These are phyloP conservation scores for Claviceps spartinae DNA, from an alignment of 2,329 filamentous ascomycete genomes.

Conservation along the genomic window DNA sequence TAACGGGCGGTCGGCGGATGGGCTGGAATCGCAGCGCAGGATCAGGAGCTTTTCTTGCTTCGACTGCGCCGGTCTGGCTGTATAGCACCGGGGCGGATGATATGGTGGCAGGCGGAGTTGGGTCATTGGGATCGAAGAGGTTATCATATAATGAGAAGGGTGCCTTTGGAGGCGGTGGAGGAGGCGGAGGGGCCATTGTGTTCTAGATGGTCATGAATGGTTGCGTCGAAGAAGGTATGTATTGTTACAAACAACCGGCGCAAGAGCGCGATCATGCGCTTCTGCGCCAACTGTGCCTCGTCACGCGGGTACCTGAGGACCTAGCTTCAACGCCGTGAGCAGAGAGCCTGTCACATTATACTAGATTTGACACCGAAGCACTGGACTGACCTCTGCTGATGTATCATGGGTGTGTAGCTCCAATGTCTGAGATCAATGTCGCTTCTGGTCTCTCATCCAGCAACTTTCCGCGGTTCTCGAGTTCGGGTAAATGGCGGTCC, in stretches of 20 bases:
- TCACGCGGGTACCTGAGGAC: no score
- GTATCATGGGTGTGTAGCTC: background rate
- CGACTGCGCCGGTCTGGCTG: slow-evolving; percentile 36
- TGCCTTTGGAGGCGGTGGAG: slow-evolving; percentile 27
- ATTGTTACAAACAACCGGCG: background rate
- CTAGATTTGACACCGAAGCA: background rate
- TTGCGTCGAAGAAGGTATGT: background rate
- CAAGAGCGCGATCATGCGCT: background rate
- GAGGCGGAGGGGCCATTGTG: slow-evolving; percentile 20
- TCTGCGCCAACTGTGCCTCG: background rate
- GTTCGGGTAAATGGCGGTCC: background rate
- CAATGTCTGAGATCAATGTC: background rate
- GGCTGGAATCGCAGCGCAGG: slow-evolving; percentile 72
- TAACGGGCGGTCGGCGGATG: slow-evolving; percentile 60
- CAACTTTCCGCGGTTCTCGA: background rate
- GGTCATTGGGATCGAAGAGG: slow-evolving; percentile 51
- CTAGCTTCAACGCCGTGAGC: background rate
- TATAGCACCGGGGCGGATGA: slow-evolving; percentile 65
- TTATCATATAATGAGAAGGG: slow-evolving; percentile 73
- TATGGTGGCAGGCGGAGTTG: slow-evolving; percentile 45
- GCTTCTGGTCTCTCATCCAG: background rate
- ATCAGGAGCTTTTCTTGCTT: slow-evolving; percentile 46
- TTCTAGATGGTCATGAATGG: background rate
- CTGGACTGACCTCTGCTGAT: background rate
- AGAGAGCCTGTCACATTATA: background rate